Percentiles rank a stretch among this genome's conserved stretches.
These are phyloP conservation scores for Dictyophora rubrovolvata DNA, from an alignment of 768 basidiomycete genomes.

Conservation along the genomic window DNA sequence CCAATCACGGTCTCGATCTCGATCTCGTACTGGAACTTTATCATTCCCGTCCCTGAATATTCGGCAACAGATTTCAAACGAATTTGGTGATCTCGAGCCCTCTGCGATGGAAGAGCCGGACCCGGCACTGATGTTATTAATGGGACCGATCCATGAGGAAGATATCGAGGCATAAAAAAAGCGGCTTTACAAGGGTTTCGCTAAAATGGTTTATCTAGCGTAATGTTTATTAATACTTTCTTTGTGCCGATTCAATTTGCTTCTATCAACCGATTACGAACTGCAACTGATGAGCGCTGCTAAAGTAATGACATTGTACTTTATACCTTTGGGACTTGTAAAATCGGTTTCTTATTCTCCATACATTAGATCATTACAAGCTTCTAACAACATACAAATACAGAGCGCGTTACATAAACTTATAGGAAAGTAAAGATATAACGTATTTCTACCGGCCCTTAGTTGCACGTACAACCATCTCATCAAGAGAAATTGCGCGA, in stretches of 20 bases:
- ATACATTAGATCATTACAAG: too few species aligned
- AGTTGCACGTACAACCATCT: constrained; percentile 66
- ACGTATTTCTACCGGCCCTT: neutral
- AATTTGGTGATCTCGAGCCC: neutral
- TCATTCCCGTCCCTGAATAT: too few species aligned
- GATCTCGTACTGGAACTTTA: neutral
- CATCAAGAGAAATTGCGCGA: constrained; percentile 74
- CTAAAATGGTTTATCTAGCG: neutral
- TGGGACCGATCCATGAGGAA: neutral
- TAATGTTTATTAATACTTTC: neutral
- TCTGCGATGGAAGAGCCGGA: neutral
- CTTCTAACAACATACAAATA: too few species aligned
- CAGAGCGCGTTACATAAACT: neutral
- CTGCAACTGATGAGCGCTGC: neutral
- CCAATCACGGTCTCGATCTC: neutral
- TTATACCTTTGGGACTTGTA: neutral
- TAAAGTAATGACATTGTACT: neutral
- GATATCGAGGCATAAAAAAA: neutral
- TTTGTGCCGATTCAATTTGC: neutral
- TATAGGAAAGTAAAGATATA: neutral
- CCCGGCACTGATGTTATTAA: neutral
- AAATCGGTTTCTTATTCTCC: neutral
- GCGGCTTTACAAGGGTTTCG: neutral
- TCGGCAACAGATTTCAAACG: neutral
- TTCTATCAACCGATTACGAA: too few species aligned